phyloP scores from a whole-genome alignment of 73 alveolate species.

The Stentor coeruleus region DNA sequence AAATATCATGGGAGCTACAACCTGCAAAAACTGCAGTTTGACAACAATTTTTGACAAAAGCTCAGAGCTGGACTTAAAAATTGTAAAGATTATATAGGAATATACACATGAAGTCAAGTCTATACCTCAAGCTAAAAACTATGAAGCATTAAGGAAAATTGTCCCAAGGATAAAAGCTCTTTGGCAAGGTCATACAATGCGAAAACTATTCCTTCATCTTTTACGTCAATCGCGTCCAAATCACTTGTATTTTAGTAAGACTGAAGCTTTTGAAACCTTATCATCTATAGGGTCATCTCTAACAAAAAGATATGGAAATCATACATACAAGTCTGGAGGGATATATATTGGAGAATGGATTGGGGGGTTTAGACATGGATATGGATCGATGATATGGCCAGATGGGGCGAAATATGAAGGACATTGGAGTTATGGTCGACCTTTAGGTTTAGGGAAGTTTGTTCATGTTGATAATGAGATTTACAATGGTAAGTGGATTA shows the following conservation, averaged over 20 bases:
- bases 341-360: slow-evolving; percentile 47
- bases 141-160: neutral
- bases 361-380: slow-evolving; percentile 56
- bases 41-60: neutral
- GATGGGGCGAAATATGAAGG: slow-evolving; percentile 51
- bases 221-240: neutral
- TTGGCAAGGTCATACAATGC: neutral
- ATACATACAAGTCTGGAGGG: slow-evolving; percentile 40
- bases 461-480: slow-evolving; percentile 23
- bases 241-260: neutral
- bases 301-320: neutral
- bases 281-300: neutral
- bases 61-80: neutral
- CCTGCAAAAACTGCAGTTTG: neutral
- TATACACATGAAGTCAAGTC: neutral
- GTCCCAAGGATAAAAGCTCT: neutral
- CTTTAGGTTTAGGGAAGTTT: slow-evolving; percentile 26
- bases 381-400: slow-evolving; percentile 42
- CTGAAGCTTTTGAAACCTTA: slow-evolving; percentile 15
- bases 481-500: slow-evolving; percentile 17
- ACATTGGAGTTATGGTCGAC: neutral
- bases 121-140: neutral
- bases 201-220: neutral
- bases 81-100: neutral
- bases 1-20: neutral